Evolutionary conservation across 2,329 filamentous ascomycete genomes (phyloP).

Genomic region (Cercospora sp.): DNA sequence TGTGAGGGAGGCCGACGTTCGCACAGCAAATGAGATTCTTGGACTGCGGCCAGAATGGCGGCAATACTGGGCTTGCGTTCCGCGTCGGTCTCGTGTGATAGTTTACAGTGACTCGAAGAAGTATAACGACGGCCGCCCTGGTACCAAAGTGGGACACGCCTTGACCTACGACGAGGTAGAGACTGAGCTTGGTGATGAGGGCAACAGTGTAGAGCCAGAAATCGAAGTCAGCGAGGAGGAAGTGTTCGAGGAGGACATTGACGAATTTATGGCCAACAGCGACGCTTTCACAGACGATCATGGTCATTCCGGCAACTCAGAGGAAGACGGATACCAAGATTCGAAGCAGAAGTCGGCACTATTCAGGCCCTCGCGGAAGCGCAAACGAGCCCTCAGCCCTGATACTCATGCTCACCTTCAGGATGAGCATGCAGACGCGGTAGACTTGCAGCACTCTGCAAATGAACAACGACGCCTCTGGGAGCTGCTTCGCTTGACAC

Average conservation of each 20-base stretch:
- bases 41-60: constrained; percentile 49
- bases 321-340: neutral
- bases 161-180: constrained; percentile 47
- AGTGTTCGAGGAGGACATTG: constrained; percentile 14
- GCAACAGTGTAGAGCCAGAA: constrained; percentile 40
- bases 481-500: neutral
- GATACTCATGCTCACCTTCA: neutral
- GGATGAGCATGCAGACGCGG: neutral
- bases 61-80: constrained; percentile 54
- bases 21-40: constrained; percentile 56
- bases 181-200: constrained; percentile 39
- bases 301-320: neutral
- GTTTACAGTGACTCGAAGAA: constrained; percentile 45
- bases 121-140: constrained; percentile 32
- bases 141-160: constrained; percentile 29
- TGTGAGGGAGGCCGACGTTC: constrained; percentile 50
- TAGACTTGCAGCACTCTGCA: neutral
- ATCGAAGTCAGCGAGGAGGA: constrained; percentile 47
- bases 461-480: neutral
- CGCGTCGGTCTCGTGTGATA: constrained; percentile 54
- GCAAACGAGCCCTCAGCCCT: neutral
- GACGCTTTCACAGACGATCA: constrained; percentile 20
- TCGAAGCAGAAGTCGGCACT: neutral
- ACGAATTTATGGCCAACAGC: constrained; percentile 20
- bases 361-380: neutral